Evolutionary conservation across 129 eudicot species (phyloP), one percentile per base, ranked within the genome.

Genomic region (Apium graveolens): DNA sequence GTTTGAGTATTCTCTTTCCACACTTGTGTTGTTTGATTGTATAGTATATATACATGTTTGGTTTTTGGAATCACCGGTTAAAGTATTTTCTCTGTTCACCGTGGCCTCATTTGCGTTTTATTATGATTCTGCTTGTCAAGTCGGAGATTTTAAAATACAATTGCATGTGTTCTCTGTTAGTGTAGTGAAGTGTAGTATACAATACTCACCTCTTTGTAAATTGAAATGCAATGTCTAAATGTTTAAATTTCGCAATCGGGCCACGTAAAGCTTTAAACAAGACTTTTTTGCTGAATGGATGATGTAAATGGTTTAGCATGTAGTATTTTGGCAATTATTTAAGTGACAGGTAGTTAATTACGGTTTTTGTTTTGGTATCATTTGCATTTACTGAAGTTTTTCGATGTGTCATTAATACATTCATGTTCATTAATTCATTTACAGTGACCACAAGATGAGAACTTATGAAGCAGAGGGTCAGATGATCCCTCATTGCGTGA

Each of bases 381-480:
- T 11, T 73, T 73, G 57, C 60, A 44, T 26, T 76, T n/a, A 37
- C 21, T 57, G 24, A 34, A 21, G 17, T 80, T 65, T 29, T 76
- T 10, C 4, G n/a, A 12, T 46, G 41, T 63, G 14, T 12, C 13
- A 31, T 37, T 14, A 8, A 6, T 41, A n/a, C 80, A 76, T 76
- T 68, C 26, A n/a, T n/a, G n/a, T n/a, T 12, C 13, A 31, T 37
- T 14, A 8, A 6, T 41, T 17, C 80, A 76, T 76, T 68, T n/a
- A 20, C 20, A 29, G n/a, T 44, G 11, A 75, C 63, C n/a, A 70
- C 41, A 16, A 32, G 71, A 85, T 90, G 90, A 89, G 76, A 24
- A 85, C 90, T 27, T 88, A 93, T 1, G 93, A 86, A 18, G 96
- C 88, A 82, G 97, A 92, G 78, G 93, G 93, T 32, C 92, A 87